phyloP scores from a whole-genome alignment of 495 filamentous ascomycete genomes.

The Lepidopterella palustris region DNA sequence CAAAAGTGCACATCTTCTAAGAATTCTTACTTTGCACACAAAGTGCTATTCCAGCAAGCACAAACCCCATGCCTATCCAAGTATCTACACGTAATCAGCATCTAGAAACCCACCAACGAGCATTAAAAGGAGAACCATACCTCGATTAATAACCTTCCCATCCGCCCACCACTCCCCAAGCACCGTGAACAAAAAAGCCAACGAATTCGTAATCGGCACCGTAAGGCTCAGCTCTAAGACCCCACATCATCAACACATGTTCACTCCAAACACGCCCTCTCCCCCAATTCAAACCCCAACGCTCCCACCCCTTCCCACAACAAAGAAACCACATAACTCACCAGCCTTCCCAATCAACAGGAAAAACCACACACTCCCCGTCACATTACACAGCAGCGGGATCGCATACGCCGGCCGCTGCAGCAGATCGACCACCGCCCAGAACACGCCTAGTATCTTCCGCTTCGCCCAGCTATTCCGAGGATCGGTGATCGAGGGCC shows the following conservation, averaged over 20 bases:
- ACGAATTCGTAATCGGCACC: constrained; percentile 87
- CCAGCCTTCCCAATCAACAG: constrained; percentile 86
- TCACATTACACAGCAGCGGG: constrained; percentile 82
- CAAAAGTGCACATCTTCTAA: not conserved
- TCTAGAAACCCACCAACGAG: not conserved
- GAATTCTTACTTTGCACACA: constrained; percentile 58
- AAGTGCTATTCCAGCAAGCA: constrained; percentile 74
- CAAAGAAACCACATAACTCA: constrained; percentile 43
- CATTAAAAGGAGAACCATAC: constrained; percentile 38
- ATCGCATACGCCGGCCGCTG: constrained; percentile 75
- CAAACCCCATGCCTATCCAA: constrained; percentile 79
- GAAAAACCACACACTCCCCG: constrained; percentile 97
- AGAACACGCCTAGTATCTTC: constrained; percentile 53
- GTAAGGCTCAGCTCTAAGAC: constrained; percentile 76
- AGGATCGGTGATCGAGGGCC: constrained; percentile 45
- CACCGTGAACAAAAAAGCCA: constrained; percentile 93
- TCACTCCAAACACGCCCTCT: not conserved
- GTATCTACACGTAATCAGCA: constrained; percentile 53
- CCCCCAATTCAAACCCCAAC: not conserved
- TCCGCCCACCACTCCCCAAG: constrained; percentile 94
- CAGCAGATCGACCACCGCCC: constrained; percentile 71
- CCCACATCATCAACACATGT: not conserved
- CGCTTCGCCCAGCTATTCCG: constrained; percentile 47
- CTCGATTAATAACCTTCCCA: constrained; percentile 73
- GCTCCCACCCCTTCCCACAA: not conserved